Evolutionary conservation across 257 asterid species (phyloP), one percentile per base, ranked within the genome.

Genomic region (Nicotiana paniculata): DNA sequence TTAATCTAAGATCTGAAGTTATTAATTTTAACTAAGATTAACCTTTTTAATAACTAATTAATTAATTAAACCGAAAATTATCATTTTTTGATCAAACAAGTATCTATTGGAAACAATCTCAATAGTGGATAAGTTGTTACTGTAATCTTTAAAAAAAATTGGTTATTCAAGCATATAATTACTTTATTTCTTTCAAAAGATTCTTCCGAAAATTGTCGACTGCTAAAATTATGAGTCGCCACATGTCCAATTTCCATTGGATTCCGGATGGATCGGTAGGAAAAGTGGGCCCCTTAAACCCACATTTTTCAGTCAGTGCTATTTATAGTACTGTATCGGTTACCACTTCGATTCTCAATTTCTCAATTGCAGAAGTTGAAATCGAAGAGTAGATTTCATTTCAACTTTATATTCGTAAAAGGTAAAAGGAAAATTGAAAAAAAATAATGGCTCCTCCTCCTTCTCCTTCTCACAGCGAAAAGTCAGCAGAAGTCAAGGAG

Each of bases 381-480:
- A 53, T 53, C 58, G 58, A 11, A 53, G 58, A 53, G 58, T 13
- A 53, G 58, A 53, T 13, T 53, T 53, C 0, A 53, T 53, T 48
- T 13, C 58, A 43, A 2, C 51, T 43, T 43, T 43, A 43, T 43
- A 43, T 43, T 43, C 30, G 30, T 9, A 68, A 13, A 69, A 39
- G 8, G 55, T 43, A 43, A n/a, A 59, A 59, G 9, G 65, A 7
- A 59, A n/a, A 3, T 0, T 21, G 24, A 59, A 58, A n/a, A 39
- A 76, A 6, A 81, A 94, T 88, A 95, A 92, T 92, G 86, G 90
- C 90, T 88, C 89, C 94, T 59, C 89, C 87, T 78, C 91, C 94
- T 59, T 88, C 87, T 78, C 91, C 46, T 64, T 88, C 87, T 78
- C 91, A 82, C 76, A 91, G 82, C 26, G 82, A 86, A 81, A 28